phyloP scores from a whole-genome alignment of 768 basidiomycete species.

The Gymnopilus dilepis region DNA sequence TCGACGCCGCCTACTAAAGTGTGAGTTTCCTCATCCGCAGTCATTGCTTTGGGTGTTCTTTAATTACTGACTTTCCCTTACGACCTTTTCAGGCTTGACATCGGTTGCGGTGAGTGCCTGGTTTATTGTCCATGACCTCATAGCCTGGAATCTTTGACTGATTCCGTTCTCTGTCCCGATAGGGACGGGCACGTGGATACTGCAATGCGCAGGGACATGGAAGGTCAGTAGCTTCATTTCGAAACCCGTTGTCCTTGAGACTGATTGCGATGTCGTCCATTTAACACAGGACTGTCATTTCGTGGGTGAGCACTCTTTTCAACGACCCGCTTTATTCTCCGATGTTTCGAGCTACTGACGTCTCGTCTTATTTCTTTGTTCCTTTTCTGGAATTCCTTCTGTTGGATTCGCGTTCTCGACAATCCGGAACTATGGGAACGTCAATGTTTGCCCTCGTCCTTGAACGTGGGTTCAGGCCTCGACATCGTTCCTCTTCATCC shows the following conservation, averaged over 20 bases:
- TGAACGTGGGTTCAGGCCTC: slow-evolving; percentile 45
- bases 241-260: not conserved
- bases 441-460: not conserved
- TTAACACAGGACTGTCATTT: slow-evolving; percentile 57
- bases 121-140: slow-evolving; percentile 4
- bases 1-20: slow-evolving; percentile 63
- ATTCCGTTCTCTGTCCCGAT: not conserved
- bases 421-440: not conserved
- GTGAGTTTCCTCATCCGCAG: slow-evolving; percentile 42
- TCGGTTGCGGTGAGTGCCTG: slow-evolving; percentile 69
- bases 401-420: not conserved
- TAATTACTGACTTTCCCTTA: not conserved
- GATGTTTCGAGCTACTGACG: slow-evolving; percentile 5
- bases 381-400: not conserved
- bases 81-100: slow-evolving; percentile 54
- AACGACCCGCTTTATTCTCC: not conserved
- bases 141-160: not conserved
- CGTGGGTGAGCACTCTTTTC: slow-evolving; percentile 54
- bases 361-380: not conserved
- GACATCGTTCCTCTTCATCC: slow-evolving; percentile 78
- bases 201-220: slow-evolving; percentile 69
- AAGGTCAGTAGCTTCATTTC: slow-evolving; percentile 46
- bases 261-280: slow-evolving; percentile 6
- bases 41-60: slow-evolving; percentile 1
- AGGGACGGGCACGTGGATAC: slow-evolving; percentile 79